Conservation (phyloP, 495 filamentous ascomycete genomes). For the Apodospora peruviana region DNA sequence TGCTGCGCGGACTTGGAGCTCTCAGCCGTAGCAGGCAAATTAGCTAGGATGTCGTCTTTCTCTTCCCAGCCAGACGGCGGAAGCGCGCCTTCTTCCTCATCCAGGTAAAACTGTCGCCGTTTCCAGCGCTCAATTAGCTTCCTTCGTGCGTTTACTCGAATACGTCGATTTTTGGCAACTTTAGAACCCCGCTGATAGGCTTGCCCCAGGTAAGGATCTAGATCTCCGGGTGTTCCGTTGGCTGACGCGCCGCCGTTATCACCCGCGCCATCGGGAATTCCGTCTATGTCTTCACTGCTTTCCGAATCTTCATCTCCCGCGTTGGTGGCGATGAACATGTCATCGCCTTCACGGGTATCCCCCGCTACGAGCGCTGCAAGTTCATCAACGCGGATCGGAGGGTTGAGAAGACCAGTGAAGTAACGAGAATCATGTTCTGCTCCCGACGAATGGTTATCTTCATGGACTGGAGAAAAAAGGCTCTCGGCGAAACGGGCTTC, state of each 20-base stretch:
- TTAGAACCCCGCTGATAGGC: neutral
- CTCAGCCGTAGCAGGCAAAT: slow-evolving; percentile 31
- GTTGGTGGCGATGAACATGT: slow-evolving; percentile 23
- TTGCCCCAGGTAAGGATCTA: neutral
- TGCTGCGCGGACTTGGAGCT: slow-evolving; percentile 36
- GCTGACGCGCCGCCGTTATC: slow-evolving; percentile 2
- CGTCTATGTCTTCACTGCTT: slow-evolving; percentile 21
- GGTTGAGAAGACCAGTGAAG: slow-evolving; percentile 34
- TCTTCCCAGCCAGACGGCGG: slow-evolving; percentile 56
- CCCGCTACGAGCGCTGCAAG: slow-evolving; percentile 32
- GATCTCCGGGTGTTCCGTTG: neutral
- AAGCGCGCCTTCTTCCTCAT: slow-evolving; percentile 68
- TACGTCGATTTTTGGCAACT: neutral
- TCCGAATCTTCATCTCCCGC: slow-evolving; percentile 5
- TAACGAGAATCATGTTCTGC: slow-evolving; percentile 23
- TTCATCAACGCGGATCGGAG: slow-evolving; percentile 31
- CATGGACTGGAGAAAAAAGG: slow-evolving; percentile 24
- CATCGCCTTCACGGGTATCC: slow-evolving; percentile 22
- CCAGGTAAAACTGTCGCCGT: slow-evolving; percentile 69
- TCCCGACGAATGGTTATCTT: slow-evolving; percentile 1
- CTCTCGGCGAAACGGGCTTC: slow-evolving; percentile 21
- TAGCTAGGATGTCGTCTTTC: slow-evolving; percentile 45
- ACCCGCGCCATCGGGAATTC: slow-evolving; percentile 7
- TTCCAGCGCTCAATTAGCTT: slow-evolving; percentile 68
- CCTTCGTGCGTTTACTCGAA: slow-evolving; percentile 28